Conservation (phyloP, 768 basidiomycete genomes). For the Lyophyllum atratum region DNA sequence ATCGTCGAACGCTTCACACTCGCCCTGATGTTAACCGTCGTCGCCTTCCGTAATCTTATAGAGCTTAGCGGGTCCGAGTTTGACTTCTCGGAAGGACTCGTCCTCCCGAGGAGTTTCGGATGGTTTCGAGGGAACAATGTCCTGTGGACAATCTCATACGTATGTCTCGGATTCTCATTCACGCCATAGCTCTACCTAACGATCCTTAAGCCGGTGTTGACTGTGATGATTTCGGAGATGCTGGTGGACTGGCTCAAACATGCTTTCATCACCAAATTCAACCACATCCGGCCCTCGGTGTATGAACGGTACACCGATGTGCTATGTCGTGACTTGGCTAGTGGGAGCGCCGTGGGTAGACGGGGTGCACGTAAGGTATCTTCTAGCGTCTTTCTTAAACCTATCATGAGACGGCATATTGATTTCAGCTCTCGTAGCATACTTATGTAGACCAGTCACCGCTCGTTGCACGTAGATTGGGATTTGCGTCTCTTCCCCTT, state of each 20-base stretch:
- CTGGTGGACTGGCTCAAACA: slow-evolving; percentile 99
- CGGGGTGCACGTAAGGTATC: slow-evolving; percentile 71
- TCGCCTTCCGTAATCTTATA: slow-evolving; percentile 93
- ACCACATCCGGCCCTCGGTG: slow-evolving; percentile 93
- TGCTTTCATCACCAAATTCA: slow-evolving; percentile 99
- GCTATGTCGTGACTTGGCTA: slow-evolving; percentile 88
- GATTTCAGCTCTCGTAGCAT: slow-evolving; percentile 48
- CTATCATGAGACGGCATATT: neutral
- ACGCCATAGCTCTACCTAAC: neutral
- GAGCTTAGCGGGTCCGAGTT: slow-evolving; percentile 92
- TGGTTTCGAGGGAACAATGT: slow-evolving; percentile 82
- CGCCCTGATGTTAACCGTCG: slow-evolving; percentile 84
- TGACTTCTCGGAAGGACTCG: slow-evolving; percentile 70
- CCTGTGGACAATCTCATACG: slow-evolving; percentile 88
- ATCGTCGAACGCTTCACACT: slow-evolving; percentile 98
- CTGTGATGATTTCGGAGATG: slow-evolving; percentile 90
- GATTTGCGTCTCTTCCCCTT: slow-evolving; percentile 90
- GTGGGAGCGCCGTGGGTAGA: slow-evolving; percentile 71
- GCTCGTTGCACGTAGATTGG: slow-evolving; percentile 88
- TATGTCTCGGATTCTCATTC: slow-evolving; percentile 37
- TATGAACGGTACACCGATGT: slow-evolving; percentile 97
- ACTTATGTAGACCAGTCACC: slow-evolving; percentile 95
- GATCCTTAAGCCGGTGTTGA: slow-evolving; percentile 77
- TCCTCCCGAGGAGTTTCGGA: slow-evolving; percentile 81
- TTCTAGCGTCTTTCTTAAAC: neutral